Evolutionary conservation across 169 alveolate species (phyloP).

Genomic region (Perkinsus chesapeaki): DNA sequence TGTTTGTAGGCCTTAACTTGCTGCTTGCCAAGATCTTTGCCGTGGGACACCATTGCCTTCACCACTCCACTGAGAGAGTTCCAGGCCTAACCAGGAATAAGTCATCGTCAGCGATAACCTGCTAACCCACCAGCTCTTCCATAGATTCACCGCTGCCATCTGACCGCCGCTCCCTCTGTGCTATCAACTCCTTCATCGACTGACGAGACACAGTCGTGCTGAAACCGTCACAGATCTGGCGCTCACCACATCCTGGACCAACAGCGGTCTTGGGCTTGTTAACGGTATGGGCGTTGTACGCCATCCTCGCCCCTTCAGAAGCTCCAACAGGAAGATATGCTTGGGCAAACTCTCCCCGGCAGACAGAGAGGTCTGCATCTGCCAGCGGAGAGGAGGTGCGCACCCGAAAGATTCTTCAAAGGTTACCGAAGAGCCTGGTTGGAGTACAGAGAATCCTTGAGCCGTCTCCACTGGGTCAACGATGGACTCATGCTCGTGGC

Average conservation of each 20-base stretch:
- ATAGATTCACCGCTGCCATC: neutral
- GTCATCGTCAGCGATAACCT: neutral
- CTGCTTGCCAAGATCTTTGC: neutral
- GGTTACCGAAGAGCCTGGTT: slow-evolving; percentile 55
- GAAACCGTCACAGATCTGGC: neutral
- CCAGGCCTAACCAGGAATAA: neutral
- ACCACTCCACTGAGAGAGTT: neutral
- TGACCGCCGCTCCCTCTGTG: neutral
- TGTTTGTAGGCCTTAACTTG: neutral
- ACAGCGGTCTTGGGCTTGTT: slow-evolving; percentile 57
- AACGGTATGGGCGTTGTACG: slow-evolving; percentile 56
- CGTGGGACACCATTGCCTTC: neutral
- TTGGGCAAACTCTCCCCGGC: slow-evolving; percentile 67
- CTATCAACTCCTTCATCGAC: neutral
- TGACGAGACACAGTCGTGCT: neutral
- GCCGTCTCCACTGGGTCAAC: slow-evolving; percentile 51
- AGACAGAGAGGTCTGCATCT: slow-evolving; percentile 54
- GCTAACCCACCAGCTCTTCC: neutral
- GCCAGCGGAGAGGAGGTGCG: neutral
- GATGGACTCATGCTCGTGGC: slow-evolving; percentile 90
- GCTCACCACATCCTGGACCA: slow-evolving; percentile 7
- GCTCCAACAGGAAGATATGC: slow-evolving; percentile 61
- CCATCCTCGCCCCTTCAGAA: slow-evolving; percentile 45
- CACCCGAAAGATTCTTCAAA: neutral
- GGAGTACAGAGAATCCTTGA: slow-evolving; percentile 61